Percentiles rank a stretch among this genome's conserved stretches.
Conservation (phyloP, 2,329 filamentous ascomycete genomes). For the Thyridium curvatum region DNA sequence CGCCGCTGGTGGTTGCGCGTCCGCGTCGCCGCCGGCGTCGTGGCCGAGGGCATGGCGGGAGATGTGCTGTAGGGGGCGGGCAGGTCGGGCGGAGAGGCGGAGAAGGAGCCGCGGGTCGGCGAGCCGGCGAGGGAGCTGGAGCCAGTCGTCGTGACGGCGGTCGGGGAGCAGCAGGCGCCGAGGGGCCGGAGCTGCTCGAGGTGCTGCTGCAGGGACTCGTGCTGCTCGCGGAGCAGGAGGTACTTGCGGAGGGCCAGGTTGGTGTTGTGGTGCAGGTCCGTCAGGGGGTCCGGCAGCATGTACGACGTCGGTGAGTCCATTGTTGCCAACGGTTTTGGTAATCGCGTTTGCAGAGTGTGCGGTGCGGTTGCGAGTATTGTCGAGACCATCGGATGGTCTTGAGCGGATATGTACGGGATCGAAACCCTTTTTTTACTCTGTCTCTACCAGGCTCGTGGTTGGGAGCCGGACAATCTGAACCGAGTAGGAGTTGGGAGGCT, state of each 20-base stretch:
- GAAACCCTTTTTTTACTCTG: too few relatives aligned
- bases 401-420: too few relatives aligned
- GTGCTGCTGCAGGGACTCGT: constrained; percentile 44
- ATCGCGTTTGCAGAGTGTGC: too few relatives aligned
- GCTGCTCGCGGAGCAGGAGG: constrained; percentile 45
- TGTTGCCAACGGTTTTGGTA: too few relatives aligned
- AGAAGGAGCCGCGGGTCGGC: constrained; percentile 49
- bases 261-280: constrained; percentile 24
- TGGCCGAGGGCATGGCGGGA: constrained; percentile 9
- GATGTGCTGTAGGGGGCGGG: background rate
- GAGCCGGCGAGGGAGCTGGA: constrained; percentile 52
- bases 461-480: too few relatives aligned
- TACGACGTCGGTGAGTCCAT: background rate
- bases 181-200: constrained; percentile 42
- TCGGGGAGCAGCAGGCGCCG: too few relatives aligned
- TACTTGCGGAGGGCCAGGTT: constrained; percentile 48
- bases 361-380: too few relatives aligned
- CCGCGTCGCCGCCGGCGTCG: constrained; percentile 9
- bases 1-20: constrained; percentile 10
- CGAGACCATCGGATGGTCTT: too few relatives aligned
- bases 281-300: background rate
- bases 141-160: constrained; percentile 26
- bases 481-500: too few relatives aligned
- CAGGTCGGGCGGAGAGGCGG: constrained; percentile 25
- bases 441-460: too few relatives aligned